Evolutionary conservation across 2,329 filamentous ascomycete genomes (phyloP).

Genomic region (Cercospora zeae-maydis): DNA sequence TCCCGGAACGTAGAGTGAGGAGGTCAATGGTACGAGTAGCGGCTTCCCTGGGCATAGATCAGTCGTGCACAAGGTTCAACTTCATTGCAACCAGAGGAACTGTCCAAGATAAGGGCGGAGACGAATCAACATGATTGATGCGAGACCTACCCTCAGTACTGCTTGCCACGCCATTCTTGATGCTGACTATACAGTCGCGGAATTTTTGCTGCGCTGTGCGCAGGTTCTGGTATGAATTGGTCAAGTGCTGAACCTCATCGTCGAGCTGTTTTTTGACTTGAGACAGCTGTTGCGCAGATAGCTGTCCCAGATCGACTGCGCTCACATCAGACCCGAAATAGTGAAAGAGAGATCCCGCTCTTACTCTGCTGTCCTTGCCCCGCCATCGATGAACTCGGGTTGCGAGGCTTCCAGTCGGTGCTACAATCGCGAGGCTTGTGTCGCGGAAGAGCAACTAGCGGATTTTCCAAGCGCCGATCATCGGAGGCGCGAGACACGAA

Average conservation of each 20-base stretch:
- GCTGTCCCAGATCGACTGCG: constrained; percentile 66
- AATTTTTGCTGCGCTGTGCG: constrained; percentile 89
- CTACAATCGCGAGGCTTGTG: not conserved
- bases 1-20: constrained; percentile 89
- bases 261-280: constrained; percentile 95
- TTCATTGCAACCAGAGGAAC: not conserved
- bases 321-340: constrained; percentile 11
- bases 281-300: constrained; percentile 80
- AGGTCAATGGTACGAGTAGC: constrained; percentile 90
- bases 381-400: constrained; percentile 1
- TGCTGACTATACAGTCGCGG: constrained; percentile 78
- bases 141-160: constrained; percentile 36
- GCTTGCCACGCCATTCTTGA: constrained; percentile 48
- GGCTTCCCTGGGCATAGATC: constrained; percentile 47
- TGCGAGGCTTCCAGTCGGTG: not conserved
- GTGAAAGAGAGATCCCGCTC: not conserved
- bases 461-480: constrained; percentile 3
- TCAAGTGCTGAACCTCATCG: constrained; percentile 92
- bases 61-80: not conserved
- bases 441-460: not conserved
- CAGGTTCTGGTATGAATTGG: constrained; percentile 82
- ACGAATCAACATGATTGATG: not conserved
- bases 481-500: not conserved
- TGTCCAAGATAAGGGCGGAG: constrained; percentile 36
- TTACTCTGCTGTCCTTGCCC: constrained; percentile 30